phyloP scores from a whole-genome alignment of 2,329 filamentous ascomycete genomes.

The Madurella mycetomatis region DNA sequence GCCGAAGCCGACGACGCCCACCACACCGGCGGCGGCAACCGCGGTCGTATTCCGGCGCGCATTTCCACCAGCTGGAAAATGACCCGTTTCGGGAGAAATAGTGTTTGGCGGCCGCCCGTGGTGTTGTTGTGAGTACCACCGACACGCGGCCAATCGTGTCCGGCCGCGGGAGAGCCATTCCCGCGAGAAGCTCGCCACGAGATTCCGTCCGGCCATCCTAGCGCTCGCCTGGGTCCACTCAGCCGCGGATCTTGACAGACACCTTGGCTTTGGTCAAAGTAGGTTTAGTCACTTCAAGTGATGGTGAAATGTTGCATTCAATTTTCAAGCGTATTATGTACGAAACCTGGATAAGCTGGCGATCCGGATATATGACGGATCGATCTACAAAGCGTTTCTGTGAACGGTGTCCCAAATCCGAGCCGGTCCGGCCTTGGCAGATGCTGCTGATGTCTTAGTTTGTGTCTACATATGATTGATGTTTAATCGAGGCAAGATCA shows the following conservation, averaged over 20 bases:
- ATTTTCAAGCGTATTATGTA: no score
- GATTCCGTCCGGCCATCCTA: background rate
- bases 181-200: background rate
- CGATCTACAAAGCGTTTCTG: no score
- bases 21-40: background rate
- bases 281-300: no score
- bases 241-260: background rate
- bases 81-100: background rate
- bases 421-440: no score
- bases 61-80: background rate
- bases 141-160: background rate
- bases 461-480: no score
- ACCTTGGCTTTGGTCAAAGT: background rate
- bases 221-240: background rate
- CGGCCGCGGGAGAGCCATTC: background rate
- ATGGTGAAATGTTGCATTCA: no score
- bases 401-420: no score
- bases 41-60: background rate
- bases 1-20: conserved; percentile 8
- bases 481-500: no score
- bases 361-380: no score
- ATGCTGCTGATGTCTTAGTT: no score
- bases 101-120: background rate
- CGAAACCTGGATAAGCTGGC: no score
- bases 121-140: background rate